These are phyloP conservation scores for Monilinia polystroma DNA, from an alignment of 2,329 filamentous ascomycete species.

Conservation along the genomic window DNA sequence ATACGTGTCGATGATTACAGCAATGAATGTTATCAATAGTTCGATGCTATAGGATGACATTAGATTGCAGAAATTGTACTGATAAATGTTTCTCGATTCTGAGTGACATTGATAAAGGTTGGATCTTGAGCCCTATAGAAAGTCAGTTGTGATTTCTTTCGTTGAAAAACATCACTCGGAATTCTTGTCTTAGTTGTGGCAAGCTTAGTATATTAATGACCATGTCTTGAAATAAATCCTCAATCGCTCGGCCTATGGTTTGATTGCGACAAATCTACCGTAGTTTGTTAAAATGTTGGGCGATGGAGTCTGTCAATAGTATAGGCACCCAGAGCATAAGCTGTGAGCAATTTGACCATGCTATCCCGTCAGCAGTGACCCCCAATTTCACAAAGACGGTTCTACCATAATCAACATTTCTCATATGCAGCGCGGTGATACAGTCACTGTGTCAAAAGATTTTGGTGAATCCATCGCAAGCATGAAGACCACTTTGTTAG, in stretches of 20 bases:
- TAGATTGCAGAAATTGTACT: slow-evolving; percentile 1
- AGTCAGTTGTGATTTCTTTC: not conserved
- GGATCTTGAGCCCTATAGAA: not conserved
- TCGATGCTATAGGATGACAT: slow-evolving; percentile 16
- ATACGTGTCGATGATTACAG: not conserved
- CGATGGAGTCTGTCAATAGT: too few species aligned
- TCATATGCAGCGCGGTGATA: too few species aligned
- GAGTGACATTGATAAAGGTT: not conserved
- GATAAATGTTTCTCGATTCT: slow-evolving; percentile 6
- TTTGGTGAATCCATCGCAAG: not conserved
- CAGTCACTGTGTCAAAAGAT: not conserved
- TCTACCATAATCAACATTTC: too few species aligned
- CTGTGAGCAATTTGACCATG: too few species aligned
- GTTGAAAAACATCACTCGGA: too few species aligned
- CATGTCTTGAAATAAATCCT: not conserved
- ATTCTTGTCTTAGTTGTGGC: not conserved
- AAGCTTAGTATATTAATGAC: not conserved
- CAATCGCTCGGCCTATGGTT: not conserved
- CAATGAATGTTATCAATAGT: not conserved
- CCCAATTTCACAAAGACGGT: too few species aligned
- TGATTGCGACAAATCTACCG: not conserved
- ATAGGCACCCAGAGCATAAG: too few species aligned
- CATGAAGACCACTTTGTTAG: not conserved
- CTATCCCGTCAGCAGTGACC: too few species aligned
- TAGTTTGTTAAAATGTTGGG: too few species aligned